Conservation (phyloP, 257 asterid genomes). For the Nicotiana otophora region DNA sequence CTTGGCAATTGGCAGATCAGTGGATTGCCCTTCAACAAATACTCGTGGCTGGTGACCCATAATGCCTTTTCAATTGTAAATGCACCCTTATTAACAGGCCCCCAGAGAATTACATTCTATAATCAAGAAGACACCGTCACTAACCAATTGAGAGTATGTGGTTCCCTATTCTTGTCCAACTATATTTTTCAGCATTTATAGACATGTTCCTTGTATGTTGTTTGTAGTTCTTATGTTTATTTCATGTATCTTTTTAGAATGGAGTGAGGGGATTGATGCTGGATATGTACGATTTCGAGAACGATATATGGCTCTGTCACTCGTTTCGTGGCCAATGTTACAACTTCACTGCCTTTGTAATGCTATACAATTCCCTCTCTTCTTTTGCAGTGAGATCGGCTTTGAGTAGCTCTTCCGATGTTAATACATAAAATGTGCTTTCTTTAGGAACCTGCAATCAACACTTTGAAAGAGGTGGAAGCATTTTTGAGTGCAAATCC, state of each 20-base stretch:
- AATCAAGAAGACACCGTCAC: constrained; percentile 94
- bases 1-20: constrained; percentile 37
- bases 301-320: constrained; percentile 96
- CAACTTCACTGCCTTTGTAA: constrained; percentile 96
- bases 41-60: constrained; percentile 92
- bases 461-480: constrained; percentile 83
- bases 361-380: constrained; percentile 4
- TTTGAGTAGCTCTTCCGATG: constrained; percentile 19
- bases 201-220: constrained; percentile 1
- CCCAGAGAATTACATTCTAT: constrained; percentile 78
- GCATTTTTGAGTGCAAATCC: constrained; percentile 82
- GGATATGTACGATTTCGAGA: constrained; percentile 97
- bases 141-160: constrained; percentile 71
- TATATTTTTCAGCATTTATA: background rate
- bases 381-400: background rate
- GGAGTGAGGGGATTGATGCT: constrained; percentile 99
- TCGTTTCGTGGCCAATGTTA: constrained; percentile 90
- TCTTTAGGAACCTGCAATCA: constrained; percentile 64
- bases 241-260: constrained; percentile 43
- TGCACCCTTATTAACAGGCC: constrained; percentile 72
- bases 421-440: constrained; percentile 9
- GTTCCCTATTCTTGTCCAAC: background rate
- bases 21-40: constrained; percentile 91
- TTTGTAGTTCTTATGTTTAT: constrained; percentile 2
- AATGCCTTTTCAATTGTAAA: constrained; percentile 88